Evolutionary conservation across 768 basidiomycete genomes (phyloP).

Genomic region (Coprinopsis strossmayeri): DNA sequence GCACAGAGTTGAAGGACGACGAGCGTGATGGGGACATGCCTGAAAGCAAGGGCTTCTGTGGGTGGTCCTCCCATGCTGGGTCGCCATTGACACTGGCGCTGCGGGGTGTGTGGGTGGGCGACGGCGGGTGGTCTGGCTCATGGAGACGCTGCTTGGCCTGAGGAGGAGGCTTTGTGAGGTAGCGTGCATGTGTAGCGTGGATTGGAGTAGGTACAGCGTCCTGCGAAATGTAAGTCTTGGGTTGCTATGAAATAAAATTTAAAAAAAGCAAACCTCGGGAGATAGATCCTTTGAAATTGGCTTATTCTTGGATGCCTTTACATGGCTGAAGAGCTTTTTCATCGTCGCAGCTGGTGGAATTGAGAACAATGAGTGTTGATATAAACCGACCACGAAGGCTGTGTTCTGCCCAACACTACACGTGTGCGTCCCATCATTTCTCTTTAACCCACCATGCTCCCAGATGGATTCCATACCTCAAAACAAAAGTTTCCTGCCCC

Average conservation of each 20-base stretch:
- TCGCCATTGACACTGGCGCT: background rate
- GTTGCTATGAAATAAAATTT: background rate
- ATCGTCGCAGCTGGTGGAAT: slow-evolving; percentile 24
- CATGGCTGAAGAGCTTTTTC: slow-evolving; percentile 56
- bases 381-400: slow-evolving; percentile 1
- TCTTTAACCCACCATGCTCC: background rate
- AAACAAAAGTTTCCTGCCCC: background rate
- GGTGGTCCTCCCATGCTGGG: background rate
- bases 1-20: slow-evolving; percentile 11
- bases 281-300: slow-evolving; percentile 21
- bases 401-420: background rate
- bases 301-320: slow-evolving; percentile 36
- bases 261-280: slow-evolving; percentile 22
- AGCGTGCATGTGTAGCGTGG: slow-evolving; percentile 4
- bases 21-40: slow-evolving; percentile 2
- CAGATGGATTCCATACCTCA: background rate
- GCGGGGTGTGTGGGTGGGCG: slow-evolving; percentile 1
- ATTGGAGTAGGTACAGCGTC: slow-evolving; percentile 3
- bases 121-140: slow-evolving; percentile 1
- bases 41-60: background rate
- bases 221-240: background rate
- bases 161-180: background rate
- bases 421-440: slow-evolving; percentile 10
- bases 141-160: slow-evolving; percentile 11
- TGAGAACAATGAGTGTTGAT: background rate